phyloP scores from a whole-genome alignment of 805 yeast genomes.

The Cyberlindnera mississippiensis region DNA sequence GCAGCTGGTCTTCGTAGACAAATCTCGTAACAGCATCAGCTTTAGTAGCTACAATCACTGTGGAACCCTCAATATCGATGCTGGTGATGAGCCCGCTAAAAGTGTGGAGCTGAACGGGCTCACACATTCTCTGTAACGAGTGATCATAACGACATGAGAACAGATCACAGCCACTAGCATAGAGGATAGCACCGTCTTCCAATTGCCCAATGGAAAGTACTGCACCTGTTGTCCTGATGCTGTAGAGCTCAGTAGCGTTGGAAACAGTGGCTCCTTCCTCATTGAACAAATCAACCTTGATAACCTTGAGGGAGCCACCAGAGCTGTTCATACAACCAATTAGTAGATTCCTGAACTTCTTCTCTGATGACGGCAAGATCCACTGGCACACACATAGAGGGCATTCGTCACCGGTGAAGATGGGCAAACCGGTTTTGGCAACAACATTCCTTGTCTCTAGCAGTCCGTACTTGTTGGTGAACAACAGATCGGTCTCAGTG shows the following conservation, averaged over 20 bases:
- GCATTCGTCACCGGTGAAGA: slow-evolving; percentile 23
- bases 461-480: slow-evolving; percentile 16
- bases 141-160: slow-evolving; percentile 15
- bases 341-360: slow-evolving; percentile 27
- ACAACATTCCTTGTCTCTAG: slow-evolving; percentile 7
- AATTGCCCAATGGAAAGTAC: slow-evolving; percentile 23
- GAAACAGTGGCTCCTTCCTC: slow-evolving; percentile 8
- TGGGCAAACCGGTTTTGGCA: slow-evolving; percentile 4
- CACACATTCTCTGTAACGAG: slow-evolving; percentile 13
- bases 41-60: slow-evolving; percentile 28
- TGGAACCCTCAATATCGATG: slow-evolving; percentile 22
- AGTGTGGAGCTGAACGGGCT: slow-evolving; percentile 8
- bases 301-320: slow-evolving; percentile 24
- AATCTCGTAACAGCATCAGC: slow-evolving; percentile 27
- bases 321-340: slow-evolving; percentile 30
- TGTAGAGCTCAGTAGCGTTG: slow-evolving; percentile 17
- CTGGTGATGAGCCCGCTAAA: slow-evolving; percentile 18
- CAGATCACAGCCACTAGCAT: slow-evolving; percentile 18
- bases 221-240: slow-evolving; percentile 21
- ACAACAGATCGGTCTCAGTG: slow-evolving; percentile 19
- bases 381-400: slow-evolving; percentile 33
- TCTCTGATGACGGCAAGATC: slow-evolving; percentile 26
- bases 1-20: slow-evolving; percentile 14
- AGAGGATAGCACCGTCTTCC: slow-evolving; percentile 14
- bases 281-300: slow-evolving; percentile 14